Evolutionary conservation across 768 basidiomycete species (phyloP).

Genomic region (Trametes cinnabarina): DNA sequence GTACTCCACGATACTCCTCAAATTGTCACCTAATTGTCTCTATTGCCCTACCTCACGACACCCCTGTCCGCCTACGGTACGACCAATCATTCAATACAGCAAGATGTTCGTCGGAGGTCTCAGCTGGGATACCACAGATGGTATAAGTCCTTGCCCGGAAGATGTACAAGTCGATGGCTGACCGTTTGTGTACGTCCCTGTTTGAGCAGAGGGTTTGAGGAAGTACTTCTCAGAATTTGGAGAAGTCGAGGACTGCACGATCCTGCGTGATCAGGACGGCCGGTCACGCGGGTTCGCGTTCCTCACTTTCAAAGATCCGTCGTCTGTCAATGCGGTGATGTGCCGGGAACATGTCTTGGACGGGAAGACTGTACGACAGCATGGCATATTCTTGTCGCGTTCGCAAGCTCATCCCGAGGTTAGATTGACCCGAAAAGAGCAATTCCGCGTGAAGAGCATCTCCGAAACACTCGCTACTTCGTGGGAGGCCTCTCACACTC

Average conservation of each 20-base stretch:
- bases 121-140: conserved; percentile 99
- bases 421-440: conserved; percentile 99
- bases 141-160: conserved; percentile 50
- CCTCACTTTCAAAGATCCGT: conserved; percentile 88
- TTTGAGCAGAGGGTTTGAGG: conserved; percentile 57
- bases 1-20: conserved; percentile 13
- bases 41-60: conserved; percentile 17
- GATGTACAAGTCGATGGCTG: conserved; percentile 39
- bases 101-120: conserved; percentile 99
- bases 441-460: conserved; percentile 92
- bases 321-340: conserved; percentile 93
- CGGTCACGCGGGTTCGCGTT: conserved; percentile 97
- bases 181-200: background rate
- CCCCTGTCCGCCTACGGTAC: conserved; percentile 11
- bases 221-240: conserved; percentile 94
- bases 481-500: conserved; percentile 89
- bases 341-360: conserved; percentile 89
- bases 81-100: conserved; percentile 43
- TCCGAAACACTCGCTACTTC: conserved; percentile 88
- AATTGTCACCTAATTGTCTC: conserved; percentile 18
- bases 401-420: background rate
- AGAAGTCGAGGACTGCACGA: conserved; percentile 92
- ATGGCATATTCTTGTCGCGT: background rate
- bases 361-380: conserved; percentile 83
- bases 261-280: conserved; percentile 94